Evolutionary conservation across 208 protist species (phyloP), one percentile per base, ranked within the genome.

Genomic region (Angomonas ambiguus): DNA sequence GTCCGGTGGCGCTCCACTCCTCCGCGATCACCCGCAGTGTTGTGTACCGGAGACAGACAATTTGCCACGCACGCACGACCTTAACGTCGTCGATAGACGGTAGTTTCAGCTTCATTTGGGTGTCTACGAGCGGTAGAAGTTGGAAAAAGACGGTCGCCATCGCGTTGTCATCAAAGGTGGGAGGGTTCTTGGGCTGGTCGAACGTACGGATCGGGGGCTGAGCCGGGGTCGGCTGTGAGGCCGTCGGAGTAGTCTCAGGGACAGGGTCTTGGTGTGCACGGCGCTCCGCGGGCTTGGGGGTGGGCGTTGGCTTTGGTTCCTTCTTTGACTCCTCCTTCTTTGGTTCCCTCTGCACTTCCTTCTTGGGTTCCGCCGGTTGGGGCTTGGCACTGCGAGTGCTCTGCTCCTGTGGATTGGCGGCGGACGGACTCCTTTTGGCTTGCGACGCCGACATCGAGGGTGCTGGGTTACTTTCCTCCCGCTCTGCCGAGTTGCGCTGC

Each of bases 31-130:
- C 35, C 57, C 70, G 71, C 59, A 76, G 10, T 18, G 69, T 34
- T n/a, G 71, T 72, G 67, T 76, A 72, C 62, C 72, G 75, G 42
- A 84, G 49, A 5, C 42, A 30, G 11, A 64, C 74, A 10, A 56
- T 34, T 61, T 76, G 67, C 78, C 78, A 84, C 25, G 45, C 51
- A 30, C 74, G 73, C 0, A 59, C 58, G 30, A 84, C 51, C 2
- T 31, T 55, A 0, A n/a, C 55, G 34, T 66, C 70, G 45, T 33
- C 25, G 18, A 58, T n/a, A 38, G 58, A 27, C 58, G 62, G 8
- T 30, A 45, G 33, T 13, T 41, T 51, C 60, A 33, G 24, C 56
- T 69, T 28, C 32, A 35, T 48, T n/a, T 45, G 16, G 32, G 34
- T 28, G 25, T 63, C 53, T 4, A 69, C 51, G 30, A 62, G 62